Conservation (phyloP, 352 stramenopile genomes). For the Globisporangium nunn region DNA sequence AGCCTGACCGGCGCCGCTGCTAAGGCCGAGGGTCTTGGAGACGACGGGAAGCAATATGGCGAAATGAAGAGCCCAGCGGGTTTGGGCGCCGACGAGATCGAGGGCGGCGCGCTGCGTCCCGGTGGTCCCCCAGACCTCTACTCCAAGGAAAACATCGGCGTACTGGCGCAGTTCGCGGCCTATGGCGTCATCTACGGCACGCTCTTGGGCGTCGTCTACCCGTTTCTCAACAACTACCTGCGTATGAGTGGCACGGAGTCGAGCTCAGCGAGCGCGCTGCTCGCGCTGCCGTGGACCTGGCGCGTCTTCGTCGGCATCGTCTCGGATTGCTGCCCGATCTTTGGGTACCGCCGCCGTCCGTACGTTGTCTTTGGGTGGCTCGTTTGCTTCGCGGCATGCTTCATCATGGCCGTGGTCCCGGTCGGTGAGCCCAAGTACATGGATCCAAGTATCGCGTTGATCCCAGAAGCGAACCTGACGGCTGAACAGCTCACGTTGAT, state of each 20-base stretch:
- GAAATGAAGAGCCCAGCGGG: slow-evolving; percentile 17
- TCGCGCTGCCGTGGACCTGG: slow-evolving; percentile 44
- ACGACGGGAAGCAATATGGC: slow-evolving; percentile 7
- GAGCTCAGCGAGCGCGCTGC: slow-evolving; percentile 20
- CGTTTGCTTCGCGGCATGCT: slow-evolving; percentile 22
- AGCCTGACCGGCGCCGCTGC: background rate
- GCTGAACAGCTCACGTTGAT: slow-evolving; percentile 31
- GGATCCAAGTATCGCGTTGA: slow-evolving; percentile 25
- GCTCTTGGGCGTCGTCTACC: slow-evolving; percentile 36
- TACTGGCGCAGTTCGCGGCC: slow-evolving; percentile 40
- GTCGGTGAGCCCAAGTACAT: slow-evolving; percentile 51
- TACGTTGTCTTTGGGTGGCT: slow-evolving; percentile 66
- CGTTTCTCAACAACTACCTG: slow-evolving; percentile 48
- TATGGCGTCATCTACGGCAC: slow-evolving; percentile 41
- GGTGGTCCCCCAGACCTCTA: slow-evolving; percentile 22
- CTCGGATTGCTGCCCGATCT: slow-evolving; percentile 32
- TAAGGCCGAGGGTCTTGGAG: background rate
- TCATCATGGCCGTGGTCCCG: slow-evolving; percentile 29
- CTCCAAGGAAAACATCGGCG: slow-evolving; percentile 34
- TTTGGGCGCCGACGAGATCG: slow-evolving; percentile 14
- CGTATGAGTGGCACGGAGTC: slow-evolving; percentile 40
- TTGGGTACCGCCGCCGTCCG: slow-evolving; percentile 29
- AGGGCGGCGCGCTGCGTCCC: slow-evolving; percentile 32
- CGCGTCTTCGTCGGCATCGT: slow-evolving; percentile 51
- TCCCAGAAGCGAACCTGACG: slow-evolving; percentile 27